Conservation (phyloP, 2,329 filamentous ascomycete genomes). For the Periglandula ipomoeae region DNA sequence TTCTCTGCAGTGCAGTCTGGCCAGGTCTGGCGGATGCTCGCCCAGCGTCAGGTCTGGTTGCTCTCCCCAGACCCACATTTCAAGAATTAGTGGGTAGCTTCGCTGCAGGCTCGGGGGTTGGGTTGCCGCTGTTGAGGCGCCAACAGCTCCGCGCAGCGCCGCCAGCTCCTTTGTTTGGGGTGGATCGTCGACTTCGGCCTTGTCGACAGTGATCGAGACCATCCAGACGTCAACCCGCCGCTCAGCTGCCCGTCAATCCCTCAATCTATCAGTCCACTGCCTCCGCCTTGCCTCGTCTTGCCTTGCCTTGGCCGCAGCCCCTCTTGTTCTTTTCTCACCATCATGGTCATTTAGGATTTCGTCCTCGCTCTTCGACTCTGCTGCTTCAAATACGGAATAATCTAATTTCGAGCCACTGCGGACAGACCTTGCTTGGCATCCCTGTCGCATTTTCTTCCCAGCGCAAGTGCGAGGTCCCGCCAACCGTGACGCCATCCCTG, state of each 20-base stretch:
- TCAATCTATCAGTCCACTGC: background rate
- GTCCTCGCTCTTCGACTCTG: no score
- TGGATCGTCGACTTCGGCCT: background rate
- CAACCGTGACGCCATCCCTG: slow-evolving; percentile 7
- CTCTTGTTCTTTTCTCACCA: no score
- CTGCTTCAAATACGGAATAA: no score
- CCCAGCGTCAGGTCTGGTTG: no score
- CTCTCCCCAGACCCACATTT: slow-evolving; percentile 6
- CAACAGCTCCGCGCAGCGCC: no score
- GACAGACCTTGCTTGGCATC: background rate
- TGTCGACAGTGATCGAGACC: background rate
- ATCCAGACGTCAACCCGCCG: no score
- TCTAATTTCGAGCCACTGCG: no score
- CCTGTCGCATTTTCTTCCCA: background rate
- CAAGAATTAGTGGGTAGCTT: background rate
- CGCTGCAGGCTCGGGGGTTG: background rate
- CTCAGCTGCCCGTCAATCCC: background rate
- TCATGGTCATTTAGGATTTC: no score
- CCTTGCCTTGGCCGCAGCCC: no score
- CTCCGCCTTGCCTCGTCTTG: no score
- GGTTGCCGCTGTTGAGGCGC: background rate
- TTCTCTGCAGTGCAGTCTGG: no score
- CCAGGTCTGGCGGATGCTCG: no score
- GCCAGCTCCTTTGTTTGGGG: background rate
- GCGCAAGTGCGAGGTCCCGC: slow-evolving; percentile 5